phyloP scores from a whole-genome alignment of 2,329 filamentous ascomycete genomes.

The Calonectria henricotiae region DNA sequence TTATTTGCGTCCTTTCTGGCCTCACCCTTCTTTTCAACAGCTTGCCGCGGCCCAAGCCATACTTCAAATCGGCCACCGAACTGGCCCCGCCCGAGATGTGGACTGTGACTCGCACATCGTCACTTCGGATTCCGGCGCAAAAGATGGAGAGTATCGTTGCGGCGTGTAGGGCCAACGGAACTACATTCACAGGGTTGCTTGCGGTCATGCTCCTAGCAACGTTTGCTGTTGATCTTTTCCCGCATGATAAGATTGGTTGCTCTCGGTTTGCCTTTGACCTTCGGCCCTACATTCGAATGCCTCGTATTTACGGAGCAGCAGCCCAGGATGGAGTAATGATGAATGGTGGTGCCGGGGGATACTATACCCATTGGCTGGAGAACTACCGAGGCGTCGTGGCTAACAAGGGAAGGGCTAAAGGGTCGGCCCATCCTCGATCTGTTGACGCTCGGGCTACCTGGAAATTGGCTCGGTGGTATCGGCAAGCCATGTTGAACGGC shows the following conservation, averaged over 20 bases:
- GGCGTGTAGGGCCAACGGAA: slow-evolving; percentile 41
- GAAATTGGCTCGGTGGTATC: slow-evolving; percentile 32
- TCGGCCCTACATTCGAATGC: slow-evolving; percentile 24
- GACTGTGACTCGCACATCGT: slow-evolving; percentile 33
- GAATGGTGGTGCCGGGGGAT: slow-evolving; percentile 31
- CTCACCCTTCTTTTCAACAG: slow-evolving; percentile 30
- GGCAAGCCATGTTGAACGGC: slow-evolving; percentile 20
- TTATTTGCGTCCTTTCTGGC: slow-evolving; percentile 26
- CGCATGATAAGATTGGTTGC: slow-evolving; percentile 40
- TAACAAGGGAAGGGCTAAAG: background rate
- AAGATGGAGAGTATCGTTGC: slow-evolving; percentile 34
- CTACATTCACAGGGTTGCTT: slow-evolving; percentile 48
- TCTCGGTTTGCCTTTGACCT: slow-evolving; percentile 36
- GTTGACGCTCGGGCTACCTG: slow-evolving; percentile 31
- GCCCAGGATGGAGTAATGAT: slow-evolving; percentile 33
- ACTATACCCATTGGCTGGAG: slow-evolving; percentile 35
- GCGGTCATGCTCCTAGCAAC: slow-evolving; percentile 42
- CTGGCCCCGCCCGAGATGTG: slow-evolving; percentile 34
- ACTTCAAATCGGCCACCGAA: slow-evolving; percentile 32
- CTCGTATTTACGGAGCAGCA: slow-evolving; percentile 16
- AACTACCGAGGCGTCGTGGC: slow-evolving; percentile 32
- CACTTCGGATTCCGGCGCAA: slow-evolving; percentile 34
- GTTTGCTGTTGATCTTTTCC: slow-evolving; percentile 46
- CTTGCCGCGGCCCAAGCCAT: slow-evolving; percentile 33
- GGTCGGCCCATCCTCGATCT: slow-evolving; percentile 13